Percentiles rank a stretch among this genome's conserved stretches.
Conservation (phyloP, 2,329 filamentous ascomycete species). For the Exophiala xenobiotica region DNA sequence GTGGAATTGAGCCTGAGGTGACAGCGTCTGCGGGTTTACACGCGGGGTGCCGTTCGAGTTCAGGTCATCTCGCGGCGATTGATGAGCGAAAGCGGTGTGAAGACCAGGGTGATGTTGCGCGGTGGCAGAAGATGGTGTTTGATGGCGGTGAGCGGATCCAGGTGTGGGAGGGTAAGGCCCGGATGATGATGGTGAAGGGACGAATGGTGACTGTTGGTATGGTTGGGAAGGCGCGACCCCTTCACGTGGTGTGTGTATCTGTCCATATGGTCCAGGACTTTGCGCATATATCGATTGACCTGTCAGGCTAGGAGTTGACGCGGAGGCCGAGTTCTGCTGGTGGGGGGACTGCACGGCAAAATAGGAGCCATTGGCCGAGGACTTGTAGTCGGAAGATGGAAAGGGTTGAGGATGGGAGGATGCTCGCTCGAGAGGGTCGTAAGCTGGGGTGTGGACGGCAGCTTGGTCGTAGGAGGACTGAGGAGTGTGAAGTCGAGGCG, state of each 20-base stretch:
- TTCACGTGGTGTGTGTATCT: slow-evolving; percentile 26
- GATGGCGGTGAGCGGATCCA: slow-evolving; percentile 23
- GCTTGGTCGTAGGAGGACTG: slow-evolving; percentile 22
- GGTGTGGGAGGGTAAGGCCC: slow-evolving; percentile 27
- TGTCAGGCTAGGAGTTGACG: slow-evolving; percentile 26
- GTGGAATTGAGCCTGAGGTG: slow-evolving; percentile 26
- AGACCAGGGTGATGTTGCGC: slow-evolving; percentile 19
- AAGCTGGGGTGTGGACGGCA: slow-evolving; percentile 17
- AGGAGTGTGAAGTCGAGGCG: slow-evolving; percentile 29
- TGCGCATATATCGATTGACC: slow-evolving; percentile 24
- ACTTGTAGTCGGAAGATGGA: slow-evolving; percentile 23
- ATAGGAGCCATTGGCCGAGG: slow-evolving; percentile 27
- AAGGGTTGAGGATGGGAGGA: slow-evolving; percentile 23
- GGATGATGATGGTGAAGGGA: slow-evolving; percentile 27
- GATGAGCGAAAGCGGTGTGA: slow-evolving; percentile 18
- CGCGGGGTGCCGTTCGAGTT: slow-evolving; percentile 19
- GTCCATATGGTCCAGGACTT: slow-evolving; percentile 30
- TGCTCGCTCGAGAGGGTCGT: slow-evolving; percentile 22
- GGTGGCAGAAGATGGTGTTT: slow-evolving; percentile 18
- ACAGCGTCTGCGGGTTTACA: slow-evolving; percentile 23
- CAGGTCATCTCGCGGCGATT: slow-evolving; percentile 24
- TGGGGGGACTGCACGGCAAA: slow-evolving; percentile 30
- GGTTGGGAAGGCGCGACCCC: slow-evolving; percentile 20
- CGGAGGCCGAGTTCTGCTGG: slow-evolving; percentile 26
- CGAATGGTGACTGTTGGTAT: slow-evolving; percentile 24